Conservation (phyloP, 2,329 filamentous ascomycete genomes). For the Xylariaceae sp. region DNA sequence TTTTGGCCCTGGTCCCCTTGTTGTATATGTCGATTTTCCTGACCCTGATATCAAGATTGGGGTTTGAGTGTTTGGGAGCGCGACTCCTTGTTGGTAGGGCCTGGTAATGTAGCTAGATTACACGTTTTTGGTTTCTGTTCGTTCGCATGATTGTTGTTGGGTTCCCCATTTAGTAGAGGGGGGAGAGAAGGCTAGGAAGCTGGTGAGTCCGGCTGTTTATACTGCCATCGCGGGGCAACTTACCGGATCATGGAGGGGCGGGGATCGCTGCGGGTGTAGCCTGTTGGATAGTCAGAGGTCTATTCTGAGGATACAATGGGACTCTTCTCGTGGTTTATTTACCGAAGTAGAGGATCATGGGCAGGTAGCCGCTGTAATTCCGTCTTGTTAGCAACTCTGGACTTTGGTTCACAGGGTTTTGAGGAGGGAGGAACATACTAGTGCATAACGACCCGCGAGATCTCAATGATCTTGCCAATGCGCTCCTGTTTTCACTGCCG, state of each 20-base stretch:
- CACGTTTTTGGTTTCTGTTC: slow-evolving; percentile 1
- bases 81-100: too few relatives aligned
- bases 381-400: neutral
- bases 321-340: neutral
- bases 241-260: slow-evolving; percentile 66
- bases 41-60: too few relatives aligned
- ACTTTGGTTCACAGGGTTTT: neutral
- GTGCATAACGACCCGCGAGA: slow-evolving; percentile 89
- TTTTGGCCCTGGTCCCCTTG: neutral
- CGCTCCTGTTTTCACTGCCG: slow-evolving; percentile 64
- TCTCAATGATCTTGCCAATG: slow-evolving; percentile 92
- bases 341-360: slow-evolving; percentile 95
- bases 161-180: slow-evolving; percentile 48
- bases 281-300: slow-evolving; percentile 38
- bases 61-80: too few relatives aligned
- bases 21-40: neutral
- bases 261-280: slow-evolving; percentile 91
- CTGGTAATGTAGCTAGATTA: slow-evolving; percentile 14
- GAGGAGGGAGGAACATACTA: slow-evolving; percentile 59
- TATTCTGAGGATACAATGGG: neutral
- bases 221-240: neutral
- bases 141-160: neutral
- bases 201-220: slow-evolving; percentile 20
- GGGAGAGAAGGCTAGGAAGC: slow-evolving; percentile 53
- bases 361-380: slow-evolving; percentile 75